These are phyloP conservation scores for Botrytis pseudocinerea DNA, from an alignment of 2,329 filamentous ascomycete species.

Conservation along the genomic window DNA sequence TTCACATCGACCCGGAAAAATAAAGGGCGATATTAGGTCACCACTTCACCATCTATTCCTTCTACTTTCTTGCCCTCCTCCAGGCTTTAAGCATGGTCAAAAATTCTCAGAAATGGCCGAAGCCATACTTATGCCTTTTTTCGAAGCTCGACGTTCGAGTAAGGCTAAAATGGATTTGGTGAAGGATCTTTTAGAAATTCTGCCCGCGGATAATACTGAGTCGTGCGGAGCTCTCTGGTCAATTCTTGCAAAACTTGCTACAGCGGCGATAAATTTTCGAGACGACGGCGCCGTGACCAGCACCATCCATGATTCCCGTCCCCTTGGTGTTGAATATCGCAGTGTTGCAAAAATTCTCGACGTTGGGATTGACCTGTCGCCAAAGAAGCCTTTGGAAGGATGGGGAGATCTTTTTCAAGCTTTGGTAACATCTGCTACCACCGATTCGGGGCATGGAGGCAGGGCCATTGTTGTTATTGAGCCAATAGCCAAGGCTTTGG, in stretches of 20 bases:
- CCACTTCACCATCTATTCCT: constrained; percentile 67
- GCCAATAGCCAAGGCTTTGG: constrained; percentile 61
- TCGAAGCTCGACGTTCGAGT: constrained; percentile 45
- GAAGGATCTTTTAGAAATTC: constrained; percentile 34
- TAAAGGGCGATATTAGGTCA: constrained; percentile 52
- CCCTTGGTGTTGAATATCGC: constrained; percentile 68
- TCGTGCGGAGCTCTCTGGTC: constrained; percentile 35
- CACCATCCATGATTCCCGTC: constrained; percentile 45
- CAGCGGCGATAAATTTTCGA: constrained; percentile 29
- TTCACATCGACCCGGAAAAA: constrained; percentile 55
- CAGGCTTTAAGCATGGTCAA: constrained; percentile 33
- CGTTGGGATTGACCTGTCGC: constrained; percentile 52
- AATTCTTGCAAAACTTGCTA: constrained; percentile 37
- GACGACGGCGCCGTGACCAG: constrained; percentile 30
- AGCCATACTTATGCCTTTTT: constrained; percentile 59
- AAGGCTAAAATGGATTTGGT: constrained; percentile 44
- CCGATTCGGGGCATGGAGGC: constrained; percentile 67
- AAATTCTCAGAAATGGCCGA: constrained; percentile 43
- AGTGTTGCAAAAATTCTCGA: constrained; percentile 68
- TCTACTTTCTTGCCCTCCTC: constrained; percentile 47
- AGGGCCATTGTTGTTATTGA: constrained; percentile 69
- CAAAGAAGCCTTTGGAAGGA: constrained; percentile 34
- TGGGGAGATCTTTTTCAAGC: constrained; percentile 57
- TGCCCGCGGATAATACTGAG: constrained; percentile 38
- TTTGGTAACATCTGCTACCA: constrained; percentile 56